Evolutionary conservation across 2,329 filamentous ascomycete species (phyloP), one percentile per base, ranked within the genome.

Genomic region (Scleromitrula shiraiana): DNA sequence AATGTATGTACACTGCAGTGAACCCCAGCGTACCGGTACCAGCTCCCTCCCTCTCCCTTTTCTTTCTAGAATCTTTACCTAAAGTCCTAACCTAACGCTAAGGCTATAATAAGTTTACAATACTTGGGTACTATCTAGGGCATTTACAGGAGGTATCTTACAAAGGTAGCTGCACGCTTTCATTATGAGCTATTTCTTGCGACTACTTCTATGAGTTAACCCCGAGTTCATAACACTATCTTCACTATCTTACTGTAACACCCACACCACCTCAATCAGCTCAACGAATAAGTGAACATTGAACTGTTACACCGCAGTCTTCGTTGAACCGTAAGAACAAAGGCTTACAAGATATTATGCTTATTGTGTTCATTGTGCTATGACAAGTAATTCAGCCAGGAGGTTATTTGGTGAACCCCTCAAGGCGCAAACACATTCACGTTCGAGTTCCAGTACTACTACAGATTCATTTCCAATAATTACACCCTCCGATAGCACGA

Each of bases 401-500:
- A 43, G 32, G 38, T 29, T 33, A 30, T 22, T 36, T 29, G 37
- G 40, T 19, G 41, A 50, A 22, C 27, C 9, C 17, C 20, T 50
- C 30, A 14, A 42, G 20, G 24, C 20, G 32, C 41, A 38, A 33
- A 32, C 33, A 27, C 43, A 45, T 32, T 29, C 43, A 17, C 40
- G 40, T 35, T 47, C 43, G 20, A 44, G 41, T 19, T 50, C 50
- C 10, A 42, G 50, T 32, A 44, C 44, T 6, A 46, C 49, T n/a
- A 40, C 38, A 10, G 42, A 47, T 17, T 50, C 49, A 22, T 8
- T 49, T 12, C 17, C 20, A 14, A 47, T 50, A 23, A 29, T 12
- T 17, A 50, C 51, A 22, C 51, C 51, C 15, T 36, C 50, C n/a
- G 42, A 40, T 2, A 47, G 32, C n/a, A 47, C 37, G n/a, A 15